Percentiles rank a stretch among this genome's conserved stretches.
Evolutionary conservation across 1,284 basidiomycete species (phyloP).

Genomic region (Fomitopsis pinicola): DNA sequence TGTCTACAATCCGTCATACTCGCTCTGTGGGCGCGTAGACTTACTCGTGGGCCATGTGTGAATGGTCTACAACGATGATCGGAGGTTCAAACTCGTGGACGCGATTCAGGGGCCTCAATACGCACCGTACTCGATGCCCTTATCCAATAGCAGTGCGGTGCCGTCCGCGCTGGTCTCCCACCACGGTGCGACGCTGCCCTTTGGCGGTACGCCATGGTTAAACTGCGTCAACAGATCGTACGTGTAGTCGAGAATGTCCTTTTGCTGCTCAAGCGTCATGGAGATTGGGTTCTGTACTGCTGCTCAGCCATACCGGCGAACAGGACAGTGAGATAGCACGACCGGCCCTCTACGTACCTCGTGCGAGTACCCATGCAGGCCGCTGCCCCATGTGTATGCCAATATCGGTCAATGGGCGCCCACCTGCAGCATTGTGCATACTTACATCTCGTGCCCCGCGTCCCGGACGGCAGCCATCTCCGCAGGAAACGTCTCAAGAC

Average conservation of each 20-base stretch:
- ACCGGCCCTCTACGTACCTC: constrained; percentile 35
- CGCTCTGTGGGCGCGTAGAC: not conserved
- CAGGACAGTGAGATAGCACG: too few relatives aligned
- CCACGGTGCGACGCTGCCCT: constrained; percentile 71
- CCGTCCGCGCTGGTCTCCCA: constrained; percentile 77
- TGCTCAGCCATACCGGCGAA: not conserved
- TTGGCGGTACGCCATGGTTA: constrained; percentile 61
- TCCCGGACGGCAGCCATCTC: constrained; percentile 64
- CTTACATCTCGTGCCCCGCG: constrained; percentile 67
- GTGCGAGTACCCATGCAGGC: constrained; percentile 74
- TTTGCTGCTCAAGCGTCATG: constrained; percentile 66
- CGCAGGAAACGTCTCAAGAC: constrained; percentile 65
- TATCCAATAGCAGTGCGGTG: constrained; percentile 61
- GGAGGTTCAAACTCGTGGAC: not conserved
- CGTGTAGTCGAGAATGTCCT: constrained; percentile 69
- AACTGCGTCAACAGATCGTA: constrained; percentile 65
- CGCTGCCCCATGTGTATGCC: constrained; percentile 30
- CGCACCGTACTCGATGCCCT: constrained; percentile 72
- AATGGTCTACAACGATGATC: constrained; percentile 46
- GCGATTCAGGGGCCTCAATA: too few relatives aligned
- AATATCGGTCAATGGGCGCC: not conserved
- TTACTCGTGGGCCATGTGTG: constrained; percentile 60
- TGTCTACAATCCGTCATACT: not conserved
- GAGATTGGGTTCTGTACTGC: constrained; percentile 51
- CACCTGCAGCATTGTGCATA: not conserved